phyloP scores from a whole-genome alignment of 2,329 filamentous ascomycete genomes.

The Fusarium kyushuense region DNA sequence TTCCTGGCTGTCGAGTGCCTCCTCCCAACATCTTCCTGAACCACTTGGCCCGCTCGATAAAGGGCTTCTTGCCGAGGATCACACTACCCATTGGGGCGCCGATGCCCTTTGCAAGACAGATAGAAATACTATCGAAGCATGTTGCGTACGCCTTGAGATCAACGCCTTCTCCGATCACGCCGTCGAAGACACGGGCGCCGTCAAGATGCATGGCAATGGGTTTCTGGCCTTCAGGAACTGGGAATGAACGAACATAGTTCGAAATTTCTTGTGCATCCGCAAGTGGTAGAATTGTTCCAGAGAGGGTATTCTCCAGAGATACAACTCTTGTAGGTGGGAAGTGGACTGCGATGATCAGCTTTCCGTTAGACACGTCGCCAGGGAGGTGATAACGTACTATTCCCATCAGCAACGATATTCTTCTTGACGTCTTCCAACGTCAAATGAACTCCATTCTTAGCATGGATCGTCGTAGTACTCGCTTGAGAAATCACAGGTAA shows the following conservation, averaged over 20 bases:
- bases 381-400: constrained; percentile 34
- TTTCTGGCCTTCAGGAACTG: constrained; percentile 52
- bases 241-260: constrained; percentile 68
- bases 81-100: constrained; percentile 83
- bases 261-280: constrained; percentile 75
- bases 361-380: not conserved
- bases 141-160: constrained; percentile 72
- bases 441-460: constrained; percentile 76
- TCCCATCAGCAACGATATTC: constrained; percentile 45
- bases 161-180: constrained; percentile 74
- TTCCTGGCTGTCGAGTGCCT: constrained; percentile 75
- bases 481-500: constrained; percentile 77
- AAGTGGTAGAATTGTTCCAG: constrained; percentile 80
- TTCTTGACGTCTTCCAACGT: constrained; percentile 77
- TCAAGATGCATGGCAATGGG: constrained; percentile 78
- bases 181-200: constrained; percentile 81
- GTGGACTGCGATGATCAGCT: constrained; percentile 72
- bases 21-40: constrained; percentile 77
- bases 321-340: constrained; percentile 82
- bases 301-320: constrained; percentile 83
- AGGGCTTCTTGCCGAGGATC: constrained; percentile 63
- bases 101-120: constrained; percentile 83
- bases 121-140: constrained; percentile 76
- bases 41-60: constrained; percentile 55
- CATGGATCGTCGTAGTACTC: constrained; percentile 71